These are phyloP conservation scores for Marchantia paleacea DNA, from an alignment of 225 moss, liverwort and hornwort genomes.

Conservation along the genomic window DNA sequence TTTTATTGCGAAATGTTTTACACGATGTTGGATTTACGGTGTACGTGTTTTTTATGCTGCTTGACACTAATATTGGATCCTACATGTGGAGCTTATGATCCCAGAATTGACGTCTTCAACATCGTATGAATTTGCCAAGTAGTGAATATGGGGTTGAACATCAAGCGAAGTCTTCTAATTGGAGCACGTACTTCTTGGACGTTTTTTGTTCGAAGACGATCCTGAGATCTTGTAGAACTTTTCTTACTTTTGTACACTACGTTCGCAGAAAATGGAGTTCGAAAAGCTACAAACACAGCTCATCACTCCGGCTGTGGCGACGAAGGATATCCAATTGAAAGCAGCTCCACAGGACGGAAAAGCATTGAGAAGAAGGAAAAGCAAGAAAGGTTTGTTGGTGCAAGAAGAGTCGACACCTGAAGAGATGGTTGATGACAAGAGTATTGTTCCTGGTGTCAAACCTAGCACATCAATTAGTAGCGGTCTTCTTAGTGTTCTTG, in stretches of 20 bases:
- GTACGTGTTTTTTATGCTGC: too few species aligned
- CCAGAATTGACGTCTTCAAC: background rate
- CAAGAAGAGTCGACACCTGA: constrained; percentile 17
- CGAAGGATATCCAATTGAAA: constrained; percentile 11
- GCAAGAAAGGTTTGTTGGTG: constrained; percentile 16
- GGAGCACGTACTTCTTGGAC: background rate
- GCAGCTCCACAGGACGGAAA: constrained; percentile 13
- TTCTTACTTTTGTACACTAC: background rate
- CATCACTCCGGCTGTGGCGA: constrained; percentile 13
- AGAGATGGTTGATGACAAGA: constrained; percentile 23
- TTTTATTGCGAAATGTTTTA: background rate
- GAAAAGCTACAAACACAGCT: constrained; percentile 43
- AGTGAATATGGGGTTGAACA: background rate
- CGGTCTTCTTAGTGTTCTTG: constrained; percentile 38
- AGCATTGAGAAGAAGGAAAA: constrained; percentile 29
- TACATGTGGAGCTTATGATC: too few species aligned
- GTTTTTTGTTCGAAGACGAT: background rate
- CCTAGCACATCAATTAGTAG: constrained; percentile 23
- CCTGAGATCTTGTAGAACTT: background rate
- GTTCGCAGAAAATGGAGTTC: constrained; percentile 31
- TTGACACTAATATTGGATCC: too few species aligned
- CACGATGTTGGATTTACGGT: too few species aligned
- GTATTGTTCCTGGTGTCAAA: constrained; percentile 12
- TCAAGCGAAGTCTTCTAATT: too few species aligned
- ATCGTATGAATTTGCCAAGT: background rate